These are phyloP conservation scores for Thraustotheca clavata DNA, from an alignment of 352 stramenopile species.

Conservation along the genomic window DNA sequence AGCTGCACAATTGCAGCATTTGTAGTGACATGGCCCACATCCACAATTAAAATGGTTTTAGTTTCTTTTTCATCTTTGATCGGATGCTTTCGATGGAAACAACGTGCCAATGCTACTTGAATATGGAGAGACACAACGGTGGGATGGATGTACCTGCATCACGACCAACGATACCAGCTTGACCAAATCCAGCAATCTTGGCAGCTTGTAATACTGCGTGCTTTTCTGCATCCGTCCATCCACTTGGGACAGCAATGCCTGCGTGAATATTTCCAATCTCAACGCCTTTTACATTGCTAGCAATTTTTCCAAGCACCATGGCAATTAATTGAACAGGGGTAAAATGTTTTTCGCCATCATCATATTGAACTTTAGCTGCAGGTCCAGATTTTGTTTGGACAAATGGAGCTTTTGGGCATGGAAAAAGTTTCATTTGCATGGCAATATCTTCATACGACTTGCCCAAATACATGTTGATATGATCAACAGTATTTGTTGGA, in stretches of 20 bases:
- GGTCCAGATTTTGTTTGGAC: constrained; percentile 23
- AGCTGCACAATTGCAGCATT: constrained; percentile 64
- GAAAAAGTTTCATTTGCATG: constrained; percentile 31
- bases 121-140: not conserved
- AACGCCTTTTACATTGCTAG: constrained; percentile 30
- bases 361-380: constrained; percentile 58
- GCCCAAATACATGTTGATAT: constrained; percentile 55
- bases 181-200: constrained; percentile 53
- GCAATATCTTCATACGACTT: constrained; percentile 38
- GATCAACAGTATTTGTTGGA: constrained; percentile 70
- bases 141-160: constrained; percentile 24
- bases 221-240: constrained; percentile 49
- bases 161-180: constrained; percentile 38
- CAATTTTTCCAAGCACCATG: constrained; percentile 74
- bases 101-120: constrained; percentile 42
- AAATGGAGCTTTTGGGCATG: constrained; percentile 45
- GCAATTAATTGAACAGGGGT: constrained; percentile 60
- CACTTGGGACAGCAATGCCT: constrained; percentile 52
- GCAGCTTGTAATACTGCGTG: constrained; percentile 36
- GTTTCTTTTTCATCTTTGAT: constrained; percentile 29
- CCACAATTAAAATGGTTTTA: constrained; percentile 80
- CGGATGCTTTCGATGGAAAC: constrained; percentile 79
- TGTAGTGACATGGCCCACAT: constrained; percentile 80
- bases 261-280: constrained; percentile 35
- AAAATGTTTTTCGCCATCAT: constrained; percentile 35